Percentiles rank a stretch among this genome's conserved stretches.
Conservation (phyloP, 495 filamentous ascomycete species). For the Xylaria scruposa region DNA sequence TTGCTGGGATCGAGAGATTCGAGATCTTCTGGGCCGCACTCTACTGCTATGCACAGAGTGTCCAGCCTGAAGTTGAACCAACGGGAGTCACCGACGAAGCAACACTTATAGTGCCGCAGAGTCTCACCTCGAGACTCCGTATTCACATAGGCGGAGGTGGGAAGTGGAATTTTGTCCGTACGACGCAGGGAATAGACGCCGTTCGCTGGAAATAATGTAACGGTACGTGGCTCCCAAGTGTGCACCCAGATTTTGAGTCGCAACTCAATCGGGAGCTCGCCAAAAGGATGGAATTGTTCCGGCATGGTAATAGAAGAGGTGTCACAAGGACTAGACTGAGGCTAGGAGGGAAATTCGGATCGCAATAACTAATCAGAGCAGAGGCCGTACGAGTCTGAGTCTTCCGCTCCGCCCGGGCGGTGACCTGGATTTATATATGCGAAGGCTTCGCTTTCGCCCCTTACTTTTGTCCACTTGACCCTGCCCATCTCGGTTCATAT, state of each 20-base stretch:
- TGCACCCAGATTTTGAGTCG: neutral
- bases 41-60: neutral
- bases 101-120: conserved; percentile 1
- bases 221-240: neutral
- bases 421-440: too few species aligned
- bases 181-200: neutral
- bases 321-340: too few species aligned
- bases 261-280: neutral
- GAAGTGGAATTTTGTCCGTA: neutral
- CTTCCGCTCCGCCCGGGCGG: too few species aligned
- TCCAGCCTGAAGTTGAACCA: conserved; percentile 13
- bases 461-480: too few species aligned
- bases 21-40: neutral
- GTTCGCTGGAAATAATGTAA: neutral
- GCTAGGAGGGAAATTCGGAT: too few species aligned
- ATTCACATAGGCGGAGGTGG: conserved; percentile 9
- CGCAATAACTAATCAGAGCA: too few species aligned
- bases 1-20: conserved; percentile 1
- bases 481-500: too few species aligned
- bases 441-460: too few species aligned
- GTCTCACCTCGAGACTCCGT: conserved; percentile 14
- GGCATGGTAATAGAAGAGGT: neutral
- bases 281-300: conserved; percentile 9
- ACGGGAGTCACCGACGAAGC: neutral
- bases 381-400: too few species aligned